phyloP scores from a whole-genome alignment of 768 basidiomycete genomes.

The Clitopilus passeckerianus region DNA sequence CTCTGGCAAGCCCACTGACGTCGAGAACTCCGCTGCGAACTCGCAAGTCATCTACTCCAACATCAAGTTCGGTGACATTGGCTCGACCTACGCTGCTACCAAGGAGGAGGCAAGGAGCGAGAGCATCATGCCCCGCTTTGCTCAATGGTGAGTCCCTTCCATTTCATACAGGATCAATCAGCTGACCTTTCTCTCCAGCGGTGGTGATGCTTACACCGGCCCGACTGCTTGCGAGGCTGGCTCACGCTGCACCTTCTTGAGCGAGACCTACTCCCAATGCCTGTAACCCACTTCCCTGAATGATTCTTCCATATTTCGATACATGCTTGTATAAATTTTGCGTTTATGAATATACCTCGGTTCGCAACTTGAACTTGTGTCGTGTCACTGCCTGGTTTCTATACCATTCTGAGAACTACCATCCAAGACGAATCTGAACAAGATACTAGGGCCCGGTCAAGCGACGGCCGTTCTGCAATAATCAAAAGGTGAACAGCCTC shows the following conservation, averaged over 20 bases:
- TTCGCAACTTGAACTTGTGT: no score
- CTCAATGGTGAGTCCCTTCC: neutral
- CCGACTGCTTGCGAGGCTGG: neutral
- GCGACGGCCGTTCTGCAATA: neutral
- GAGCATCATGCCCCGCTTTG: neutral
- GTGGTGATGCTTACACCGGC: neutral
- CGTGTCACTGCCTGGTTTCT: no score
- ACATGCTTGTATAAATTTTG: no score
- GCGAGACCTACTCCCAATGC: neutral
- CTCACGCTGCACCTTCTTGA: neutral
- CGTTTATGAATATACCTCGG: no score
- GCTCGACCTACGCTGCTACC: conserved; percentile 30
- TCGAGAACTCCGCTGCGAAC: conserved; percentile 32
- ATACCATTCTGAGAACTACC: no score
- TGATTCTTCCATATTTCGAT: neutral
- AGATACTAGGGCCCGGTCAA: neutral
- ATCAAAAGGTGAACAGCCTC: neutral
- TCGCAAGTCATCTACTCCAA: conserved; percentile 48
- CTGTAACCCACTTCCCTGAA: neutral
- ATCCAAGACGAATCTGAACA: no score
- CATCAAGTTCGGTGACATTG: conserved; percentile 48
- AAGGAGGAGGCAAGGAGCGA: neutral
- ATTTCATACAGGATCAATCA: neutral
- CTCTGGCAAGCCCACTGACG: conserved; percentile 39
- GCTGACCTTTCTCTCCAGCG: neutral